Conservation (phyloP, 106 monocot genomes). For the Allium sativum region DNA sequence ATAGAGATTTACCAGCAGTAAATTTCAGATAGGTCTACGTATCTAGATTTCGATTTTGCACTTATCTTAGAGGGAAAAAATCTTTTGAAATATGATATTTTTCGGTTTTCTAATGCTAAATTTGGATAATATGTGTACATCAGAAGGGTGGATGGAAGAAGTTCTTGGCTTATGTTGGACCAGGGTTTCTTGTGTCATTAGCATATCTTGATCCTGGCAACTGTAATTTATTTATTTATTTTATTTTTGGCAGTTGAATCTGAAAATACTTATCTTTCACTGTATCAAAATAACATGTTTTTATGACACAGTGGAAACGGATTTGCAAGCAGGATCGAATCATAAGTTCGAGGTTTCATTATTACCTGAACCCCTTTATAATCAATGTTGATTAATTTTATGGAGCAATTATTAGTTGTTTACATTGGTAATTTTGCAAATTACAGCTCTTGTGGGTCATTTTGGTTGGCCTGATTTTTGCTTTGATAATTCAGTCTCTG, state of each 20-base stretch:
- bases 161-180: constrained; percentile 68
- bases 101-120: too few relatives aligned
- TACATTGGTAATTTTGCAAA: background rate
- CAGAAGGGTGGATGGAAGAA: constrained; percentile 37
- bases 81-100: too few relatives aligned
- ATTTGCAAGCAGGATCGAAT: constrained; percentile 67
- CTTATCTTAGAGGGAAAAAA: background rate
- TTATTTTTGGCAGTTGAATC: too few relatives aligned
- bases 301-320: constrained; percentile 55
- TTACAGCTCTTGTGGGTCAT: constrained; percentile 69
- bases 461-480: constrained; percentile 53
- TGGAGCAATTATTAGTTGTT: background rate
- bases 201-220: constrained; percentile 89
- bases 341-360: constrained; percentile 46
- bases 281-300: too few relatives aligned
- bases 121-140: background rate
- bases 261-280: too few relatives aligned
- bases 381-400: too few relatives aligned
- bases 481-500: constrained; percentile 68
- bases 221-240: constrained; percentile 15
- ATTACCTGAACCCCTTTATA: too few relatives aligned
- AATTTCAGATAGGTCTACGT: too few relatives aligned
- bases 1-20: too few relatives aligned
- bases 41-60: background rate
- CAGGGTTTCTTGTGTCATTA: constrained; percentile 77